Percentiles rank a stretch among this genome's conserved stretches.
Conservation (phyloP, 2,329 filamentous ascomycete genomes). For the Sporothrix mexicana region DNA sequence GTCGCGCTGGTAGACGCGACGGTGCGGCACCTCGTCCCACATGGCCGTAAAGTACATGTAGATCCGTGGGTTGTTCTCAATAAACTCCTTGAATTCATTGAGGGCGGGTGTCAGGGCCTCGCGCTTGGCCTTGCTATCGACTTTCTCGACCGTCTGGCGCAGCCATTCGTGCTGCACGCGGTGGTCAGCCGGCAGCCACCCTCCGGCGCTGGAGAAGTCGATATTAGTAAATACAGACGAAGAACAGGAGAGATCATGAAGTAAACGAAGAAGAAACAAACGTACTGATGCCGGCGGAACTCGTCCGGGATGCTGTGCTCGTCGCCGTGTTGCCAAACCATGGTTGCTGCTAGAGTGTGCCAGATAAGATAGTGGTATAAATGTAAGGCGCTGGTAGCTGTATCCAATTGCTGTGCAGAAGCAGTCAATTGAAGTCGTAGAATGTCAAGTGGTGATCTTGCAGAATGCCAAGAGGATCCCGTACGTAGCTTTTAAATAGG, state of each 20-base stretch:
- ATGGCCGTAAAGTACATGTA: slow-evolving; percentile 71
- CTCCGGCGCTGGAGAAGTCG: slow-evolving; percentile 51
- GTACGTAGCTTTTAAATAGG: slow-evolving; percentile 20
- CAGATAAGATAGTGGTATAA: neutral
- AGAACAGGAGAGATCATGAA: neutral
- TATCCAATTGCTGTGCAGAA: neutral
- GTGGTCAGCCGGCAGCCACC: slow-evolving; percentile 69
- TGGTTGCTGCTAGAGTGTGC: slow-evolving; percentile 40
- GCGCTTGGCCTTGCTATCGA: slow-evolving; percentile 54
- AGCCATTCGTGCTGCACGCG: slow-evolving; percentile 69
- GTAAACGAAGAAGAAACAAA: neutral
- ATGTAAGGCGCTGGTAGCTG: neutral
- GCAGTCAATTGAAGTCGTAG: neutral
- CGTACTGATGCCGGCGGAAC: slow-evolving; percentile 54
- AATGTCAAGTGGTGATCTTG: neutral
- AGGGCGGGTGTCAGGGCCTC: slow-evolving; percentile 64
- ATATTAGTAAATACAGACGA: neutral
- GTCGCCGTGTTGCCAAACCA: slow-evolving; percentile 59
- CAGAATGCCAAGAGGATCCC: slow-evolving; percentile 19
- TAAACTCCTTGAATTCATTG: slow-evolving; percentile 68
- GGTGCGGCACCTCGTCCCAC: slow-evolving; percentile 70
- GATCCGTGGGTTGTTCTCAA: slow-evolving; percentile 67
- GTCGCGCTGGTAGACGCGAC: slow-evolving; percentile 64
- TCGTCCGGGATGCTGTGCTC: slow-evolving; percentile 58
- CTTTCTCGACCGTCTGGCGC: slow-evolving; percentile 58